Evolutionary conservation across 441 rosid genomes (phyloP).

Genomic region (Pelargonium citronellum): DNA sequence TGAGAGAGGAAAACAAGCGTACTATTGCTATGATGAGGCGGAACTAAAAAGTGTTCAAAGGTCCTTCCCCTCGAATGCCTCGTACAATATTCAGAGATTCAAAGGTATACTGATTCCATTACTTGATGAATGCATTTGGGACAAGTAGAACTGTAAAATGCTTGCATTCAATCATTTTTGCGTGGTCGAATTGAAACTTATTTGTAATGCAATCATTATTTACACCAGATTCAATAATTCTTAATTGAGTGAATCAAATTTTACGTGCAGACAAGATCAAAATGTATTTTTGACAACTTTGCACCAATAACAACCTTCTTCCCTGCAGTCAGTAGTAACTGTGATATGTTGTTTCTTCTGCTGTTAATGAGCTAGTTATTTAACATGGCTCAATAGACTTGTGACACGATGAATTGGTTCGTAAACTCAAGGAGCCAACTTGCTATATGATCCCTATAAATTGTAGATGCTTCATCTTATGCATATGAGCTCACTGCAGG

Average conservation of each 20-base stretch:
- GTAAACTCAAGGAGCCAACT: background rate
- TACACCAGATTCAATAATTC: no score
- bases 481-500: slow-evolving; percentile 37
- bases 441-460: background rate
- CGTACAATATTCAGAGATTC: slow-evolving; percentile 78
- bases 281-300: no score
- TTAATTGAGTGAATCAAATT: no score
- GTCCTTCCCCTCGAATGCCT: slow-evolving; percentile 67
- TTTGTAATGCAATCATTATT: no score
- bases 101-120: slow-evolving; percentile 44
- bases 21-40: slow-evolving; percentile 63
- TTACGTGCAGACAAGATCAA: no score
- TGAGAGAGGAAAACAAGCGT: slow-evolving; percentile 73
- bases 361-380: background rate
- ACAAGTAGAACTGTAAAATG: background rate
- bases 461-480: background rate
- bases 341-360: background rate
- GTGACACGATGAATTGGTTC: background rate
- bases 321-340: background rate
- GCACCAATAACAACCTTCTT: background rate
- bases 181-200: background rate
- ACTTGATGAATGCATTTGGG: background rate
- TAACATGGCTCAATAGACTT: background rate
- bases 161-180: background rate
- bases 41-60: slow-evolving; percentile 48